Conservation (phyloP, 352 stramenopile genomes). For the Phytophthora foliorum region DNA sequence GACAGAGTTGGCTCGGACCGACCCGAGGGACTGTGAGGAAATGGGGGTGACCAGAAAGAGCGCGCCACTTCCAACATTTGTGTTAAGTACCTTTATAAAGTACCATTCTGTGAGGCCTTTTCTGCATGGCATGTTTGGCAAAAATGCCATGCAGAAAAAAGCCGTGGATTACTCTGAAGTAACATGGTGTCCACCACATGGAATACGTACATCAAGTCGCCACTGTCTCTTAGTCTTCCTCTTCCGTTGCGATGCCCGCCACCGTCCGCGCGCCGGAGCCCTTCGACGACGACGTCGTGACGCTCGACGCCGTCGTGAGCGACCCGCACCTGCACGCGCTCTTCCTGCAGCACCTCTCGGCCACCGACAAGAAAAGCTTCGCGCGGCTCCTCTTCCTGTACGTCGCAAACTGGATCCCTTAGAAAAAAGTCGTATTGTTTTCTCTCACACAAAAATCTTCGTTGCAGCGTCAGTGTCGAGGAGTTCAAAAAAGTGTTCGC, state of each 20-base stretch:
- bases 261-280: background rate
- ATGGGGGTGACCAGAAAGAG: no score
- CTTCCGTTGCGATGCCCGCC: slow-evolving; percentile 12
- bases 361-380: slow-evolving; percentile 74
- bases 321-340: slow-evolving; percentile 83
- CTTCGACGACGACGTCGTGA: slow-evolving; percentile 39
- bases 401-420: slow-evolving; percentile 17
- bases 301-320: slow-evolving; percentile 76
- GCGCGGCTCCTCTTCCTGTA: slow-evolving; percentile 83
- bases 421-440: background rate
- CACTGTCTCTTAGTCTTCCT: slow-evolving; percentile 28
- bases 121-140: slow-evolving; percentile 48
- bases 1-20: no score
- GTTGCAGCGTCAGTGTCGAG: slow-evolving; percentile 72
- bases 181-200: no score
- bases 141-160: no score
- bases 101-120: no score
- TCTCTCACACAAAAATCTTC: background rate
- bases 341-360: slow-evolving; percentile 84
- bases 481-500: slow-evolving; percentile 88
- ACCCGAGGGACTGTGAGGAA: no score
- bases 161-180: no score
- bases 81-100: no score
- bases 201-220: slow-evolving; percentile 28
- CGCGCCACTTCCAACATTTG: no score